Percentiles rank a stretch among this genome's conserved stretches.
These are phyloP conservation scores for Neoscytalidium dimidiatum DNA, from an alignment of 2,329 filamentous ascomycete species.

Conservation along the genomic window DNA sequence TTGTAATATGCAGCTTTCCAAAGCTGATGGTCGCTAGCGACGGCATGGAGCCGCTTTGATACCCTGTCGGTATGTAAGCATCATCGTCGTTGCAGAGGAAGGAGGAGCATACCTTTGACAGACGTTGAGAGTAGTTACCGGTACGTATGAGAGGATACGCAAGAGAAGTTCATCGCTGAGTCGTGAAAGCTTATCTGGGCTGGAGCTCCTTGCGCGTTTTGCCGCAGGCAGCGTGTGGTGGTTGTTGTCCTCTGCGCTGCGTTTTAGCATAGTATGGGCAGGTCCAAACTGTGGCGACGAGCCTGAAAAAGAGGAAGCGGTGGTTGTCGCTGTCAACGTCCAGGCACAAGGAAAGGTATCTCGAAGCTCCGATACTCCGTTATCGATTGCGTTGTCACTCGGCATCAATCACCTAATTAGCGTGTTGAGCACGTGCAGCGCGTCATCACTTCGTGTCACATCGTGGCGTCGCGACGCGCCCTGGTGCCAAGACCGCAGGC, in stretches of 20 bases:
- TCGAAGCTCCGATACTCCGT: not conserved
- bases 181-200: slow-evolving; percentile 64
- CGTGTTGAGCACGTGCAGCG: slow-evolving; percentile 1
- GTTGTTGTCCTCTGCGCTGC: slow-evolving; percentile 30
- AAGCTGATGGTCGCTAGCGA: slow-evolving; percentile 80
- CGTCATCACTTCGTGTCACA: not conserved
- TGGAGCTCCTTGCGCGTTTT: slow-evolving; percentile 49
- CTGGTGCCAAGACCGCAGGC: not conserved
- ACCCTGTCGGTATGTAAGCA: slow-evolving; percentile 48
- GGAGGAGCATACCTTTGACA: slow-evolving; percentile 57
- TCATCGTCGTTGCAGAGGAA: too few species aligned
- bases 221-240: slow-evolving; percentile 30
- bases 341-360: not conserved
- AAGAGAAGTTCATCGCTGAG: slow-evolving; percentile 88
- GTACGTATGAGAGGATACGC: slow-evolving; percentile 77
- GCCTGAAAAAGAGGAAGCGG: not conserved
- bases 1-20: slow-evolving; percentile 91
- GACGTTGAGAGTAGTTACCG: slow-evolving; percentile 66
- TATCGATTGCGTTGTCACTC: slow-evolving; percentile 18
- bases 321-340: not conserved
- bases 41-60: slow-evolving; percentile 72
- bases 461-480: not conserved
- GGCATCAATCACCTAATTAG: too few species aligned
- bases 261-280: slow-evolving; percentile 2
- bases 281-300: not conserved